A percentile compares a stretch with the other conserved stretches of the same genome.
These are phyloP conservation scores for Pleurotus citrinopileatus DNA, from an alignment of 768 basidiomycete species.

Conservation along the genomic window DNA sequence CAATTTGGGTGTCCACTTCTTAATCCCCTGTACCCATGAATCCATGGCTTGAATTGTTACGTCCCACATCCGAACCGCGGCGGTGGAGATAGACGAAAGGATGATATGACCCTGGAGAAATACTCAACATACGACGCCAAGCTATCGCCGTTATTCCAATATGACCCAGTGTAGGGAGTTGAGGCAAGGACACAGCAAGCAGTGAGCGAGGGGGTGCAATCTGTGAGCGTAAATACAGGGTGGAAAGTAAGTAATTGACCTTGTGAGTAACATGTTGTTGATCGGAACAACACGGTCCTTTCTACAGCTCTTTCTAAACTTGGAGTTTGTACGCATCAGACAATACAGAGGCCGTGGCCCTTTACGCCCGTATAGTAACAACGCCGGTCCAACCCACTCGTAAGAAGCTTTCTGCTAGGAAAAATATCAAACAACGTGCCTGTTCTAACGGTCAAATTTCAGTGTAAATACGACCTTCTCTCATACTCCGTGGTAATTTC, in stretches of 20 bases:
- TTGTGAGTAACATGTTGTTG: slow-evolving; percentile 7
- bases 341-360: neutral
- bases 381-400: slow-evolving; percentile 10
- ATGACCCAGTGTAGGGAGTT: too few species aligned
- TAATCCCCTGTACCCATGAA: slow-evolving; percentile 18
- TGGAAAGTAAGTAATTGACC: neutral
- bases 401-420: slow-evolving; percentile 3
- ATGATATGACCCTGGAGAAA: slow-evolving; percentile 7
- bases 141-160: neutral
- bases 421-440: slow-evolving; percentile 6
- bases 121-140: neutral
- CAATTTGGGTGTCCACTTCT: slow-evolving; percentile 14
- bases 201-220: neutral
- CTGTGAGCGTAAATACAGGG: neutral
- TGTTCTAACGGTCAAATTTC: slow-evolving; percentile 1
- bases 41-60: slow-evolving; percentile 30
- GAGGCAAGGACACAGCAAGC: too few species aligned
- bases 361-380: slow-evolving; percentile 6
- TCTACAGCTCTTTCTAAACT: slow-evolving; percentile 2
- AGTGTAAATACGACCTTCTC: slow-evolving; percentile 5
- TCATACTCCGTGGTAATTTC: neutral
- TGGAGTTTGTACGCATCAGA: slow-evolving; percentile 3
- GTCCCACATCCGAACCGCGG: slow-evolving; percentile 32
- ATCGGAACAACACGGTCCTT: slow-evolving; percentile 10
- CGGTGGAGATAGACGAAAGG: slow-evolving; percentile 25